These are phyloP conservation scores for Auriscalpium microsporum DNA, from an alignment of 768 basidiomycete genomes.

Conservation along the genomic window DNA sequence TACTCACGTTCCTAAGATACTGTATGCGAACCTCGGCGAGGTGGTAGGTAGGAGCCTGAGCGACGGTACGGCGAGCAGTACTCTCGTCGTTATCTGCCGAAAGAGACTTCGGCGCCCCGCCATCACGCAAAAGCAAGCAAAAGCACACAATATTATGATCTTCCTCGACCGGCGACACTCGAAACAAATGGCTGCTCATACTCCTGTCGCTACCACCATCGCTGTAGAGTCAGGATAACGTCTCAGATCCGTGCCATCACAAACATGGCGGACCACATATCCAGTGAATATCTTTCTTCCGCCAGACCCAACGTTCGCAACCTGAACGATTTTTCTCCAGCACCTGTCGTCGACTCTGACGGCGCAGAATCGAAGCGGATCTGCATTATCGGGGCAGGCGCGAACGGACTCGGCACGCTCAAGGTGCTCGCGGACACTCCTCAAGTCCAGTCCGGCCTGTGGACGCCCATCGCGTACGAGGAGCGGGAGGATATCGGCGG, in stretches of 20 bases:
- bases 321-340: neutral
- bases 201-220: neutral
- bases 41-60: no score
- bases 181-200: neutral
- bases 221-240: neutral
- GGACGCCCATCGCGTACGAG: constrained; percentile 61
- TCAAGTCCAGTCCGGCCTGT: constrained; percentile 48
- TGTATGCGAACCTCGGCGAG: no score
- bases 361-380: constrained; percentile 30
- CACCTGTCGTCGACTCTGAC: neutral
- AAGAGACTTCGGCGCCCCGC: no score
- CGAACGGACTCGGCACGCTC: constrained; percentile 64
- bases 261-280: neutral
- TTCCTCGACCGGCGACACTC: neutral
- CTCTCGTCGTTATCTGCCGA: no score
- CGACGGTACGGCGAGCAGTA: no score
- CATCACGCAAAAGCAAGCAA: neutral
- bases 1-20: no score
- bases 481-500: constrained; percentile 61
- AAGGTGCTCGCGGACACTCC: constrained; percentile 54
- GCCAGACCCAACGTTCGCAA: neutral
- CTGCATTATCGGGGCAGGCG: constrained; percentile 68
- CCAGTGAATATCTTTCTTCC: neutral
- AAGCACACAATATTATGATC: neutral
- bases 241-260: no score